phyloP scores from a whole-genome alignment of 805 yeast species.

The Yamadazyma akitaensis region DNA sequence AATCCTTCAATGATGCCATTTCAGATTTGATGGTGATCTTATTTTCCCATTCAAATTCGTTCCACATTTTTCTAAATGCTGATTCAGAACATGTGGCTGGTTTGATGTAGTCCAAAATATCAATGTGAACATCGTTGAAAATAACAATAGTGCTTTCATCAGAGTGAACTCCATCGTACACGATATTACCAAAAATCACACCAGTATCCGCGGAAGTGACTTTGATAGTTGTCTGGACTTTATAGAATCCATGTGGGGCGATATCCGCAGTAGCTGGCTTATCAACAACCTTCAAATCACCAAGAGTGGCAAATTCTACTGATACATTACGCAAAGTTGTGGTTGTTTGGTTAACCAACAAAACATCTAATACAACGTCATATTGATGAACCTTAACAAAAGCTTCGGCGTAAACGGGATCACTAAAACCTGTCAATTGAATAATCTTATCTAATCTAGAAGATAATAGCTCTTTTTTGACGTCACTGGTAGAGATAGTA shows the following conservation, averaged over 20 bases:
- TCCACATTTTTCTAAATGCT: constrained; percentile 97
- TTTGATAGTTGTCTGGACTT: constrained; percentile 81
- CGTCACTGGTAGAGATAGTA: constrained; percentile 47
- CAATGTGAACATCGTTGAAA: constrained; percentile 90
- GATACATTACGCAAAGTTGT: constrained; percentile 85
- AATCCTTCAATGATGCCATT: constrained; percentile 65
- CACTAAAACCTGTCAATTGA: constrained; percentile 96
- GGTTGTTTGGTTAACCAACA: constrained; percentile 91
- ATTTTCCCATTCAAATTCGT: constrained; percentile 99
- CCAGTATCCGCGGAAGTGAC: constrained; percentile 98
- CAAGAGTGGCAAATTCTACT: constrained; percentile 93
- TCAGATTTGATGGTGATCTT: constrained; percentile 84
- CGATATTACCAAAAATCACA: constrained; percentile 94
- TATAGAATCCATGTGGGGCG: constrained; percentile 97
- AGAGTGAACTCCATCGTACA: constrained; percentile 94
- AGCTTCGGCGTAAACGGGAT: constrained; percentile 97
- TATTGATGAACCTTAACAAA: constrained; percentile 94
- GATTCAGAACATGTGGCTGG: constrained; percentile 90
- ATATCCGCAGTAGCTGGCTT: constrained; percentile 85
- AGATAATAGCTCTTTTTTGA: constrained; percentile 56
- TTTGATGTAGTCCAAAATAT: constrained; percentile 94
- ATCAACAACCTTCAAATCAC: constrained; percentile 93
- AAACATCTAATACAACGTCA: constrained; percentile 90
- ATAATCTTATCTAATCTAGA: constrained; percentile 85
- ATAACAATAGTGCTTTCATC: constrained; percentile 87